Evolutionary conservation across 2,329 filamentous ascomycete species (phyloP).

Genomic region (Diplodia sapinea): DNA sequence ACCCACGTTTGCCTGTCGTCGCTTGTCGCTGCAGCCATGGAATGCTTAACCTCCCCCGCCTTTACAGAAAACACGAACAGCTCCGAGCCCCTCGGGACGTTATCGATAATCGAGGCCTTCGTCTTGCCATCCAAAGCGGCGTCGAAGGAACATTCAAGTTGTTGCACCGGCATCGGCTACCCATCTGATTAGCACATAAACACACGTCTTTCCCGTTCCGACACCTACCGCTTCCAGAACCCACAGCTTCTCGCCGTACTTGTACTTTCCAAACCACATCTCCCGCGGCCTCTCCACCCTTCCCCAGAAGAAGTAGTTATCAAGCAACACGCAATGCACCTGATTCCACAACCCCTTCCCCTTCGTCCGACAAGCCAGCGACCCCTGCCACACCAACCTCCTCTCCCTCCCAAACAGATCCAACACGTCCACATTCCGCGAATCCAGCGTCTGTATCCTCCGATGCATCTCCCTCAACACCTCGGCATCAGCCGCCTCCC

Average conservation of each 20-base stretch:
- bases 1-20: constrained; percentile 37
- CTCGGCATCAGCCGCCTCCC: background rate
- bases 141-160: constrained; percentile 35
- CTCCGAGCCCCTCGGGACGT: constrained; percentile 38
- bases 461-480: background rate
- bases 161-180: constrained; percentile 36
- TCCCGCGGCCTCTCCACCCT: constrained; percentile 38
- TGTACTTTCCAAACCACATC: constrained; percentile 21
- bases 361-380: constrained; percentile 41
- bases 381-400: constrained; percentile 37
- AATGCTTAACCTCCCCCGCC: constrained; percentile 34
- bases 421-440: constrained; percentile 31
- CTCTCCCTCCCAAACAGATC: constrained; percentile 35
- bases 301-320: constrained; percentile 43
- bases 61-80: constrained; percentile 37
- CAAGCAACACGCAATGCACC: constrained; percentile 41
- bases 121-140: constrained; percentile 35
- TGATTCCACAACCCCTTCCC: constrained; percentile 42
- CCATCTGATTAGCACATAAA: constrained; percentile 6
- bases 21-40: constrained; percentile 35
- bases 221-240: constrained; percentile 36
- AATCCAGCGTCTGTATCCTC: background rate
- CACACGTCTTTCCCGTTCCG: background rate
- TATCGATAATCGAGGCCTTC: constrained; percentile 40
- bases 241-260: constrained; percentile 31